phyloP scores from a whole-genome alignment of 176 grass and related monocot genomes.

The Oryza officinalis region DNA sequence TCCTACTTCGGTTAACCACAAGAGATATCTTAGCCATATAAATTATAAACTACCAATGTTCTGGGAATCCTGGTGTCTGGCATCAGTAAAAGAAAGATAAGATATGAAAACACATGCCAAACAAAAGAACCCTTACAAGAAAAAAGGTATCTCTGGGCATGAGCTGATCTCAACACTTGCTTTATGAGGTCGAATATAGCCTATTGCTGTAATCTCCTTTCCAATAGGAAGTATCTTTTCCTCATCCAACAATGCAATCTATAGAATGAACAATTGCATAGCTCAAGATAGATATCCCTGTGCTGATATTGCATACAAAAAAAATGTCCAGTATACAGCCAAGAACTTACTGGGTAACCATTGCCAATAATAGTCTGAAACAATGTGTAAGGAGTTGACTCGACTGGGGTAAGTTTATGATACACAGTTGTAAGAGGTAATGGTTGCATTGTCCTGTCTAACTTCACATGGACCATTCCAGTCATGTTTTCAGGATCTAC shows the following conservation, averaged over 20 bases:
- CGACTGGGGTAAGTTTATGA: constrained; percentile 82
- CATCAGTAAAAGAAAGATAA: neutral
- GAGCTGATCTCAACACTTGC: constrained; percentile 65
- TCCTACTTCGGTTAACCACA: neutral
- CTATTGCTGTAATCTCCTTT: constrained; percentile 88
- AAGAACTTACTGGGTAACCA: constrained; percentile 80
- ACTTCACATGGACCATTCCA: constrained; percentile 60
- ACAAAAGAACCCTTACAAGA: constrained; percentile 73
- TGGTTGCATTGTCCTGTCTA: constrained; percentile 60
- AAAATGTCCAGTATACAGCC: neutral
- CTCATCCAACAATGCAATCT: constrained; percentile 93
- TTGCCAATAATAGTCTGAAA: constrained; percentile 83
- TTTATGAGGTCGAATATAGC: constrained; percentile 50
- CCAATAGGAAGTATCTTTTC: constrained; percentile 97
- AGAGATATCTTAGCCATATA: constrained; percentile 1
- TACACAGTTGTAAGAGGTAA: constrained; percentile 88
- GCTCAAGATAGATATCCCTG: neutral
- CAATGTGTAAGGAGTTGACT: constrained; percentile 75
- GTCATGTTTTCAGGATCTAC: constrained; percentile 41
- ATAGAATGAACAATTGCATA: constrained; percentile 28
- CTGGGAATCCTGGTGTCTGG: neutral
- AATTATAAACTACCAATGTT: constrained; percentile 23
- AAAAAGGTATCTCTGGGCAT: constrained; percentile 76
- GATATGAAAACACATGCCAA: constrained; percentile 5
- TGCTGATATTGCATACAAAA: neutral